Conservation (phyloP, 2,329 filamentous ascomycete species). For the Myriosclerotinia curreyana region DNA sequence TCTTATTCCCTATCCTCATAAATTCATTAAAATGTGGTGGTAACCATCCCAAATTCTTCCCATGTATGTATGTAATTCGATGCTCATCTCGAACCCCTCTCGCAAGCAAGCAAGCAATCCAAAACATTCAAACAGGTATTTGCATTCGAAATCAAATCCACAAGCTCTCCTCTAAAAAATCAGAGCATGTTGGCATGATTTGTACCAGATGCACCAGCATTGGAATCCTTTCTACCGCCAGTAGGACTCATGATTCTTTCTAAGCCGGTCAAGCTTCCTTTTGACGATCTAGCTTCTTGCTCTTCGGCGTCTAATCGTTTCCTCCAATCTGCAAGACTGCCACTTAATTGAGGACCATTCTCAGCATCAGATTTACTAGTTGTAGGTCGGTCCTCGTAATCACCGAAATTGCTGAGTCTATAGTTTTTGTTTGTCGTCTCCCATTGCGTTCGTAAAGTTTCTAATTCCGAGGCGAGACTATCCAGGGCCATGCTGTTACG, state of each 20-base stretch:
- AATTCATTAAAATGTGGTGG: constrained; percentile 20
- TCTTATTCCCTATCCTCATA: constrained; percentile 19
- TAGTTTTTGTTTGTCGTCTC: constrained; percentile 95
- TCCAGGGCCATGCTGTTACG: constrained; percentile 74
- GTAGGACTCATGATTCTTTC: constrained; percentile 18
- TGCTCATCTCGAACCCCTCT: background rate
- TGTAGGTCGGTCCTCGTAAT: constrained; percentile 55
- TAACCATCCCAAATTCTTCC: constrained; percentile 3
- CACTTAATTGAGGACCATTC: constrained; percentile 56
- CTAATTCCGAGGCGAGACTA: constrained; percentile 86
- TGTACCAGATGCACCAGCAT: background rate
- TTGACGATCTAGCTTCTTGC: constrained; percentile 22
- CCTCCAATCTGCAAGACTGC: constrained; percentile 76
- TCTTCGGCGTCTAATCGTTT: constrained; percentile 63
- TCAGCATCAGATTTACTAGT: constrained; percentile 39
- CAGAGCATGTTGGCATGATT: constrained; percentile 16
- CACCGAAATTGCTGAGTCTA: constrained; percentile 82
- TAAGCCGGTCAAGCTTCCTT: background rate
- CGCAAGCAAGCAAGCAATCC: constrained; percentile 12
- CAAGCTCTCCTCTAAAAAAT: background rate
- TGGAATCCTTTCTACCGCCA: constrained; percentile 1
- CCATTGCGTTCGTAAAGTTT: constrained; percentile 88
- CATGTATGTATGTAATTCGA: constrained; percentile 15
- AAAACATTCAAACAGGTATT: constrained; percentile 16
- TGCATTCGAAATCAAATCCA: background rate